These are phyloP conservation scores for Mortierella sp. DNA, from an alignment of 371 early-diverging fungal genomes.

Conservation along the genomic window DNA sequence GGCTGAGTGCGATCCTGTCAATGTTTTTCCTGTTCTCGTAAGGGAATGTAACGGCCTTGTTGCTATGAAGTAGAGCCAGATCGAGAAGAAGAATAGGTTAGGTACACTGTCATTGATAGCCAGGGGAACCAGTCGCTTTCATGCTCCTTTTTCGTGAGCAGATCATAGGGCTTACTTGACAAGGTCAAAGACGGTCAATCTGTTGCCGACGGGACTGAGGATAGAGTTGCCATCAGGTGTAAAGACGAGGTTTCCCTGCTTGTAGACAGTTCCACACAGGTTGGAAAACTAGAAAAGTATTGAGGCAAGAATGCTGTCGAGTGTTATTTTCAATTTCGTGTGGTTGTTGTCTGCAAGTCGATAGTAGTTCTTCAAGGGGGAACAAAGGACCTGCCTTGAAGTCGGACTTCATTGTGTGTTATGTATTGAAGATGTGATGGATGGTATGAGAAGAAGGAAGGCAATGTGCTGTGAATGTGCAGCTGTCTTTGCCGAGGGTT, in stretches of 20 bases:
- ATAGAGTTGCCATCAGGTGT: conserved; percentile 96
- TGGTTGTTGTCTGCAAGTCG: not conserved
- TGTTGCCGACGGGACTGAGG: conserved; percentile 96
- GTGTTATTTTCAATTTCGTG: conserved; percentile 4
- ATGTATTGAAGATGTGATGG: not conserved
- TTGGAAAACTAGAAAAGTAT: conserved; percentile 80
- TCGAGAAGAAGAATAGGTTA: not conserved
- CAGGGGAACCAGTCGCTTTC: not conserved
- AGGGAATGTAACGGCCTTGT: conserved; percentile 92
- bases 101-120: not conserved
- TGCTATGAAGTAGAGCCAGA: conserved; percentile 63
- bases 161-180: conserved; percentile 72
- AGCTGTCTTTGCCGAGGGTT: not conserved
- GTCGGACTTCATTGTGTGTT: conserved; percentile 50
- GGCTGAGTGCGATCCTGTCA: conserved; percentile 88
- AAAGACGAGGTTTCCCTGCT: conserved; percentile 94
- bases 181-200: conserved; percentile 95
- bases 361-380: no score
- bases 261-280: conserved; percentile 96
- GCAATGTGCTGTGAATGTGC: not conserved
- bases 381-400: conserved; percentile 42
- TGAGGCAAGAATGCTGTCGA: not conserved
- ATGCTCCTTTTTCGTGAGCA: no score
- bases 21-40: conserved; percentile 94
- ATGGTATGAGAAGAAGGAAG: not conserved